Conservation (phyloP, 1,139 yeast genomes). For the Pichia sp. region DNA sequence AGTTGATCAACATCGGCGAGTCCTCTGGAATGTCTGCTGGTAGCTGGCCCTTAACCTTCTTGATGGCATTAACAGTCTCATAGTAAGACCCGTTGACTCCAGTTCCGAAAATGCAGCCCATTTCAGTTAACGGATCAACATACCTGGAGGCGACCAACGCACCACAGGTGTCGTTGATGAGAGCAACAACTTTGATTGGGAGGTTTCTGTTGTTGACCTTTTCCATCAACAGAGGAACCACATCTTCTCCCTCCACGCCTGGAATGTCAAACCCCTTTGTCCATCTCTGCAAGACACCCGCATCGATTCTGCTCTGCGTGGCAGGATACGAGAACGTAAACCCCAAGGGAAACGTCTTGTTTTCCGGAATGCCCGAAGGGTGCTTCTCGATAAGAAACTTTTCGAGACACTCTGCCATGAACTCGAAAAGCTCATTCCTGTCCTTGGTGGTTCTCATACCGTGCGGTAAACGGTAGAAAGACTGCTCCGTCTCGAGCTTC, state of each 20-base stretch:
- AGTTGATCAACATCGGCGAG: conserved; percentile 90
- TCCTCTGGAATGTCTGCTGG: conserved; percentile 59
- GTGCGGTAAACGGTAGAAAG: conserved; percentile 74
- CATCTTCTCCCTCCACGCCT: conserved; percentile 93
- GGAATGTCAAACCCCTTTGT: conserved; percentile 96
- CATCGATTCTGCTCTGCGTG: conserved; percentile 76
- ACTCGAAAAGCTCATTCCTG: conserved; percentile 75
- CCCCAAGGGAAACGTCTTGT: conserved; percentile 65
- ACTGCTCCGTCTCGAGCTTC: conserved; percentile 78
- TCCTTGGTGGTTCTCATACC: conserved; percentile 71
- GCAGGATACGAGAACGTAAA: conserved; percentile 97
- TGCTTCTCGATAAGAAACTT: conserved; percentile 56
- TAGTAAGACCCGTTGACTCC: conserved; percentile 98
- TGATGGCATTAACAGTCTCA: conserved; percentile 71
- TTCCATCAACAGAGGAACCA: conserved; percentile 84
- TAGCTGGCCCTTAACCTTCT: conserved; percentile 74
- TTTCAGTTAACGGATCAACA: conserved; percentile 82
- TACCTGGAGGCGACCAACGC: conserved; percentile 95
- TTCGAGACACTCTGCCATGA: conserved; percentile 80
- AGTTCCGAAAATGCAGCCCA: conserved; percentile 98
- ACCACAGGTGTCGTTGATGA: conserved; percentile 97
- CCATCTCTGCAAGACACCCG: conserved; percentile 94
- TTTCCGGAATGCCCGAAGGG: conserved; percentile 55
- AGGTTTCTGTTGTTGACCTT: conserved; percentile 62
- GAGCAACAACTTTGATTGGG: conserved; percentile 86